Evolutionary conservation across 2,329 filamentous ascomycete genomes (phyloP), one percentile per base, ranked within the genome.

Genomic region (Talaromyces islandicus): DNA sequence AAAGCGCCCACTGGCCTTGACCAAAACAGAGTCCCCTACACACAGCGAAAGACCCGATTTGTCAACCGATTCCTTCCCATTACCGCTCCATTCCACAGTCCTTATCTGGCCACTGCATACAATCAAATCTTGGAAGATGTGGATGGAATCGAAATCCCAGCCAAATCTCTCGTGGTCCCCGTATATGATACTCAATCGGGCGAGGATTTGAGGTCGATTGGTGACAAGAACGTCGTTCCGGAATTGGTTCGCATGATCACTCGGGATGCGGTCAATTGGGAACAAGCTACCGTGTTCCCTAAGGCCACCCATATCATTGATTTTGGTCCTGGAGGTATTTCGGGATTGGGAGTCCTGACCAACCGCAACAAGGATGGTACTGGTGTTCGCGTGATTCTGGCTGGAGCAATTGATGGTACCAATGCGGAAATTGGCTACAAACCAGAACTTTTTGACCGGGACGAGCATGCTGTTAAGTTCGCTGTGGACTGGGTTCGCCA

Each of bases 341-440:
- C 94, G 25, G 95, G 95, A 65, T 87, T 99, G 24, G 95, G 94
- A 71, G 90, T 96, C 52, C 81, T 99, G 64, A 99, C 94, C 60
- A 97, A 96, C 82, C 91, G 94, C 69, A 99, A 97, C 84, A 99
- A 99, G 81, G 95, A 99, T 75, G 94, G 94, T 64, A 97, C 92
- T 60, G 94, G 94, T 69, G 94, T 99, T 38, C 91, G 93, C 63
- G 92, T 99, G 65, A 96, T 99, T 66, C 84, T 99, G 61, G 94
- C 92, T 50, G 94, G 95, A 64, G 85, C 91, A n/a, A 89, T 99
- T 69, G 90, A 93, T 69, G 93, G 93, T 56, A 92, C 92, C 21
- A 89, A 95, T 62, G 82, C 84, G 32, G 94, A 97, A 75, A 89
- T 99, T 63, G 94, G 94, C 59, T 99, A 97, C 82, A 99, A 99